Evolutionary conservation across 768 basidiomycete genomes (phyloP).

Genomic region (Boletus speciosus): DNA sequence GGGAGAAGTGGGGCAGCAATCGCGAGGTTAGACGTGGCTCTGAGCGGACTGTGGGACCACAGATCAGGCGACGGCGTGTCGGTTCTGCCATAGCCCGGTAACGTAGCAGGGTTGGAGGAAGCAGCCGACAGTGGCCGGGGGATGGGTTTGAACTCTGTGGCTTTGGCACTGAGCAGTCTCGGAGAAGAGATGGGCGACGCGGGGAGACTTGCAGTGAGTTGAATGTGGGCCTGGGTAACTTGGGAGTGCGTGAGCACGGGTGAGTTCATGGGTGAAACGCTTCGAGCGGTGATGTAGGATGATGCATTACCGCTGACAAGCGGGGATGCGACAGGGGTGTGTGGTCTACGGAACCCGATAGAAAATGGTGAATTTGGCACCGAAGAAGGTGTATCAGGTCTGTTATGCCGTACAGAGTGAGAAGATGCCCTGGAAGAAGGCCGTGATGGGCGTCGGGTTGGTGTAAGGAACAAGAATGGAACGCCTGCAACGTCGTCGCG

Average conservation of each 20-base stretch:
- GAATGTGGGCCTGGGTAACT: constrained; percentile 51
- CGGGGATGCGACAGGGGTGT: constrained; percentile 76
- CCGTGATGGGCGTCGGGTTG: constrained; percentile 74
- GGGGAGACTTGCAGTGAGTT: constrained; percentile 78
- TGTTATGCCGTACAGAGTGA: constrained; percentile 61
- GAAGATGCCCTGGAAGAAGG: constrained; percentile 78
- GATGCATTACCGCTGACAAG: constrained; percentile 53
- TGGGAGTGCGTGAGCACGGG: constrained; percentile 60
- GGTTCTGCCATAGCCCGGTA: constrained; percentile 47
- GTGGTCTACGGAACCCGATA: constrained; percentile 70
- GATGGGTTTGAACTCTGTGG: constrained; percentile 83
- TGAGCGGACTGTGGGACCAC: constrained; percentile 72
- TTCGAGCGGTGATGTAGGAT: constrained; percentile 56
- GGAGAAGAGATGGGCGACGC: constrained; percentile 85
- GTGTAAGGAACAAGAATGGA: constrained; percentile 79
- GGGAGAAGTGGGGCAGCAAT: constrained; percentile 88
- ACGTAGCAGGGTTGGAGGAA: constrained; percentile 52
- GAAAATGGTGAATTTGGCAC: constrained; percentile 76
- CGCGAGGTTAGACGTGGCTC: constrained; percentile 80
- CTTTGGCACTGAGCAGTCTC: constrained; percentile 84
- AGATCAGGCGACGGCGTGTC: constrained; percentile 89
- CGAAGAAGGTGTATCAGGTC: constrained; percentile 75
- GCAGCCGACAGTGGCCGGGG: constrained; percentile 73
- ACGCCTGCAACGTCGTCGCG: constrained; percentile 80
- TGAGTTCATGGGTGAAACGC: constrained; percentile 59